Conservation (phyloP, 225 moss, liverwort and hornwort species). For the Straminergon stramineum region DNA sequence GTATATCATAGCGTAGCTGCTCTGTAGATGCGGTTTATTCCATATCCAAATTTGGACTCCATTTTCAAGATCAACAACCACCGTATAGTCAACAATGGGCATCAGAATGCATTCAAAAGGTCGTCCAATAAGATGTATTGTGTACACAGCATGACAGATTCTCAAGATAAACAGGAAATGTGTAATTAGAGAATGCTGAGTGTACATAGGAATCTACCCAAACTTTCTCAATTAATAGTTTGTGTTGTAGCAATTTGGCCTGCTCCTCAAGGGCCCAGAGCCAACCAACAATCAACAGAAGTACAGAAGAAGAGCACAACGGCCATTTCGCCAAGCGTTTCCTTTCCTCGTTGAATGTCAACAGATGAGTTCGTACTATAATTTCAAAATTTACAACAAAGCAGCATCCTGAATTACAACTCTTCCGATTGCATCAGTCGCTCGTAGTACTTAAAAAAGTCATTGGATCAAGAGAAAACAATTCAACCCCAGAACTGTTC, state of each 20-base stretch:
- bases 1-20: too few relatives aligned
- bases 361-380: not conserved
- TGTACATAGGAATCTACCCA: not conserved
- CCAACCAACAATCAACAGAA: not conserved
- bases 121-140: not conserved
- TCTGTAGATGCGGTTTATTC: not conserved
- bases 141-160: not conserved
- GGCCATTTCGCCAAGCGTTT: not conserved
- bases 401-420: not conserved
- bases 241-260: not conserved
- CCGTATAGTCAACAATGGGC: not conserved
- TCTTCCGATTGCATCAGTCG: not conserved
- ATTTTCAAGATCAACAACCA: not conserved
- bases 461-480: not conserved
- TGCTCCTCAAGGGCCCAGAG: not conserved
- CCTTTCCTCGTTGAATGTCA: not conserved
- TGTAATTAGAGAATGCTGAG: not conserved
- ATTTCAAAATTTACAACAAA: constrained; percentile 7
- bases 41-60: not conserved
- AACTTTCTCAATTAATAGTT: not conserved
- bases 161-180: not conserved
- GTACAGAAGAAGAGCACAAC: not conserved
- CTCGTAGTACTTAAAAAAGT: not conserved
- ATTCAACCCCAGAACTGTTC: not conserved
- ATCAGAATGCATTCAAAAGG: not conserved